Percentiles rank a stretch among this genome's conserved stretches.
Evolutionary conservation across 257 asterid genomes (phyloP).

Genomic region (Misopates orontium): DNA sequence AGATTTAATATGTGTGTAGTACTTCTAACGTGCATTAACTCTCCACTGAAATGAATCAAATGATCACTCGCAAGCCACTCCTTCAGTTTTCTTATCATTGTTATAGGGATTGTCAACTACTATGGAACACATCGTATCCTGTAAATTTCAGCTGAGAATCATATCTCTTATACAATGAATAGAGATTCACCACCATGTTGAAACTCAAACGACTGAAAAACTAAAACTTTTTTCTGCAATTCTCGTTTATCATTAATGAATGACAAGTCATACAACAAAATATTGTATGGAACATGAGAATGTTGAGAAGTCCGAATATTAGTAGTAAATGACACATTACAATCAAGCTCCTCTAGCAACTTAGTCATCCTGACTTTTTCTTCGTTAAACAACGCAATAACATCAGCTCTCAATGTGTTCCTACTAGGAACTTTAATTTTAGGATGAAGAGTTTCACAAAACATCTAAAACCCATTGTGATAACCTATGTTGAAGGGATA

Average conservation of each 20-base stretch:
- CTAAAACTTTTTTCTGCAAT: neutral
- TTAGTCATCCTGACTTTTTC: neutral
- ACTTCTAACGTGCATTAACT: neutral
- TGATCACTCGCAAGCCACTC: neutral
- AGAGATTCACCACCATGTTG: neutral
- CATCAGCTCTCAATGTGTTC: neutral
- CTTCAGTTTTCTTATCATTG: neutral
- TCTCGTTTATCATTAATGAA: neutral
- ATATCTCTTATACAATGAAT: neutral
- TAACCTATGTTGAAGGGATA: neutral
- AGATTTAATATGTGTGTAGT: neutral
- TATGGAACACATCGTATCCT: neutral
- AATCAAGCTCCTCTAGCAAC: neutral
- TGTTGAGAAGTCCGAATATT: neutral
- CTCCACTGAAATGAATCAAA: neutral
- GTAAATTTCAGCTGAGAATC: neutral
- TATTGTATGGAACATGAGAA: neutral
- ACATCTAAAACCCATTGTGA: neutral
- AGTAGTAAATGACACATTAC: no score
- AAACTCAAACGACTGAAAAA: neutral
- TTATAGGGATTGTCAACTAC: neutral
- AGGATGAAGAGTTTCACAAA: neutral
- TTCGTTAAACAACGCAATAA: neutral
- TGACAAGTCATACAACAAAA: neutral
- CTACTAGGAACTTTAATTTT: neutral